Conservation (phyloP, 768 basidiomycete species). For the Roridomyces roridus region DNA sequence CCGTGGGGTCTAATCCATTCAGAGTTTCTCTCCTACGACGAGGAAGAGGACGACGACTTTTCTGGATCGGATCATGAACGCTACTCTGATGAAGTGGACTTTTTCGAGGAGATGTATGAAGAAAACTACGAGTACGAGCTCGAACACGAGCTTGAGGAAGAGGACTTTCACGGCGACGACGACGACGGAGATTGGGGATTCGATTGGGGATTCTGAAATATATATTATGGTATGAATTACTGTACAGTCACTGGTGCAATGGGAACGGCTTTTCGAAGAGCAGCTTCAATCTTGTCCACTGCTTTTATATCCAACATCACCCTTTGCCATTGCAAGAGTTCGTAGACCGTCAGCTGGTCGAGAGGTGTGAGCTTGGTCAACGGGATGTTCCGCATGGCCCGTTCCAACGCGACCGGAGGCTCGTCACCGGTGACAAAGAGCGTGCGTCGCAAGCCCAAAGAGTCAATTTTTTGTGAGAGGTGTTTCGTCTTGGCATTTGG, state of each 20-base stretch:
- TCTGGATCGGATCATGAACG: neutral
- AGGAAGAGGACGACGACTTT: conserved; percentile 11
- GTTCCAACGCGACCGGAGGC: conserved; percentile 59
- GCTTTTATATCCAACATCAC: conserved; percentile 83
- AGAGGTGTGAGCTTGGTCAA: conserved; percentile 67
- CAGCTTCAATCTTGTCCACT: conserved; percentile 77
- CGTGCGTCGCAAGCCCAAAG: conserved; percentile 72
- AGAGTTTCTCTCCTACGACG: neutral
- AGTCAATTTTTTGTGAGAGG: conserved; percentile 65
- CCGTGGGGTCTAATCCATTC: conserved; percentile 2
- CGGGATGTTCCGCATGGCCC: conserved; percentile 76
- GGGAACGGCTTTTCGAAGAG: conserved; percentile 56
- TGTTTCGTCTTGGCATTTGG: conserved; percentile 74
- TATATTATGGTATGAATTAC: conserved; percentile 6
- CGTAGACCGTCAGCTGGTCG: conserved; percentile 77
- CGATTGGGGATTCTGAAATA: neutral
- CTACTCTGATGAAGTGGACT: neutral
- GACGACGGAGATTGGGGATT: neutral
- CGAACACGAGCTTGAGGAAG: conserved; percentile 24
- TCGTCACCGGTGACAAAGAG: conserved; percentile 77
- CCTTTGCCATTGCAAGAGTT: conserved; percentile 83
- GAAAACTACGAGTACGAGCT: conserved; percentile 22
- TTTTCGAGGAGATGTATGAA: conserved; percentile 21
- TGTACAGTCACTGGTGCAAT: conserved; percentile 28
- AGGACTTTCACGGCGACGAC: conserved; percentile 6